A percentile compares a stretch with the other conserved stretches of the same genome.
Conservation (phyloP, 306 rosid species). For the Quercus robur region DNA sequence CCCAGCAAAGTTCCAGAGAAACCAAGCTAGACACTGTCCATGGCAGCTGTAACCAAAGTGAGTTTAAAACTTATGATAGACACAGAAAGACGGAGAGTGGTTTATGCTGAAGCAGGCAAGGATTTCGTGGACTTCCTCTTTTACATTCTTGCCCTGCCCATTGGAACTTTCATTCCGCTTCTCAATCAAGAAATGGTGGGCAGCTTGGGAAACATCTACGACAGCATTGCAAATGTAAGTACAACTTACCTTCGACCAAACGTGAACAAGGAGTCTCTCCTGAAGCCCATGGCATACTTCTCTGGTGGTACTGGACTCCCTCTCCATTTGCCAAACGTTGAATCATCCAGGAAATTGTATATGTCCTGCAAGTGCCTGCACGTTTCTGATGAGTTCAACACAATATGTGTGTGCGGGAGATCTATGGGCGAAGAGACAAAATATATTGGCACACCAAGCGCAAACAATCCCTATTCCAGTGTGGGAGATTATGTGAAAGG, state of each 20-base stretch:
- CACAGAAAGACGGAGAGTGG: neutral
- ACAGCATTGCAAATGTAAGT: conserved; percentile 10
- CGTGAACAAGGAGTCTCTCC: neutral
- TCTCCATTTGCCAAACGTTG: neutral
- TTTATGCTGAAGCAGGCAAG: conserved; percentile 8
- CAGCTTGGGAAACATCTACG: conserved; percentile 2
- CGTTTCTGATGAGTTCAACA: neutral
- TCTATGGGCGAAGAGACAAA: neutral
- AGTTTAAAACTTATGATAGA: conserved; percentile 18
- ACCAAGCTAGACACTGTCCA: neutral
- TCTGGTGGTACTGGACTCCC: neutral
- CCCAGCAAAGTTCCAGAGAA: too few species aligned
- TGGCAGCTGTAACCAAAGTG: neutral
- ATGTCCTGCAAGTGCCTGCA: neutral
- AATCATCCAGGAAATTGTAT: neutral
- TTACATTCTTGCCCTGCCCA: neutral
- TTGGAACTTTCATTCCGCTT: conserved; percentile 7
- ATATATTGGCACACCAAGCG: neutral
- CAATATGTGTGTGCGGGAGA: neutral
- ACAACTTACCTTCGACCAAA: neutral
- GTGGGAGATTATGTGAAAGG: conserved; percentile 27
- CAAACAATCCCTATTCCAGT: neutral
- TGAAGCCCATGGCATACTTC: neutral
- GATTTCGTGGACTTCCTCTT: conserved; percentile 22
- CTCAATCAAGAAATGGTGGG: conserved; percentile 6